A percentile compares a stretch with the other conserved stretches of the same genome.
Conservation (phyloP, 495 filamentous ascomycete genomes). For the Talaromyces liani region DNA sequence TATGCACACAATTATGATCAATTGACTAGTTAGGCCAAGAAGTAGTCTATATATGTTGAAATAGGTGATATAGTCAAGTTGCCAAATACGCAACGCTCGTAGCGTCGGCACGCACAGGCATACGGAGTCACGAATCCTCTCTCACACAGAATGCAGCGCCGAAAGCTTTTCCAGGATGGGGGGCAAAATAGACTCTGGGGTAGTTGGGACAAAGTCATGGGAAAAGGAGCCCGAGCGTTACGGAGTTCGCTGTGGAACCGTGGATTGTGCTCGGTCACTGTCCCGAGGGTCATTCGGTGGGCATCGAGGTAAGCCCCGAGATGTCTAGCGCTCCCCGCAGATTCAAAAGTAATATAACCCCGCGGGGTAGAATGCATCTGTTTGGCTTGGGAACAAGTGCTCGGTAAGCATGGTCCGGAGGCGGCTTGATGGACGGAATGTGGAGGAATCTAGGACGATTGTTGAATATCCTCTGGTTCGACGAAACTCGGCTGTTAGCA, state of each 20-base stretch:
- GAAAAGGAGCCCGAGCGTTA: neutral
- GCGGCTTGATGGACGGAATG: neutral
- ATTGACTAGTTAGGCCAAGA: neutral
- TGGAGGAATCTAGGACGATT: neutral
- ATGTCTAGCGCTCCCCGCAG: neutral
- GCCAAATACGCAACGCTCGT: neutral
- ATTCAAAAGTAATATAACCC: neutral
- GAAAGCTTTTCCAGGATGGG: neutral
- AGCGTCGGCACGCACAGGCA: neutral
- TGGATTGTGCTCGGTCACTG: neutral
- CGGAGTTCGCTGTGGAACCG: neutral
- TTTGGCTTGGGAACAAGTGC: neutral
- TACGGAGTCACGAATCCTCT: neutral
- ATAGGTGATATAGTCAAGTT: neutral
- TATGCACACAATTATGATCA: neutral
- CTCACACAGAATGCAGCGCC: neutral
- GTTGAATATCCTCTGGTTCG: too few species aligned
- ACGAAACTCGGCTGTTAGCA: too few species aligned
- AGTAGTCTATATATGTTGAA: slow-evolving; percentile 3
- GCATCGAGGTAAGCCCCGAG: slow-evolving; percentile 1
- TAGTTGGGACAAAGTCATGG: neutral
- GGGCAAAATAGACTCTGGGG: slow-evolving; percentile 1
- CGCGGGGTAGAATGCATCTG: neutral
- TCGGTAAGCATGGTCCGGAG: neutral
- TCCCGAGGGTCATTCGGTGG: slow-evolving; percentile 2